Conservation (phyloP, 148 eudicot species). For the Rhododendron griersonianum region DNA sequence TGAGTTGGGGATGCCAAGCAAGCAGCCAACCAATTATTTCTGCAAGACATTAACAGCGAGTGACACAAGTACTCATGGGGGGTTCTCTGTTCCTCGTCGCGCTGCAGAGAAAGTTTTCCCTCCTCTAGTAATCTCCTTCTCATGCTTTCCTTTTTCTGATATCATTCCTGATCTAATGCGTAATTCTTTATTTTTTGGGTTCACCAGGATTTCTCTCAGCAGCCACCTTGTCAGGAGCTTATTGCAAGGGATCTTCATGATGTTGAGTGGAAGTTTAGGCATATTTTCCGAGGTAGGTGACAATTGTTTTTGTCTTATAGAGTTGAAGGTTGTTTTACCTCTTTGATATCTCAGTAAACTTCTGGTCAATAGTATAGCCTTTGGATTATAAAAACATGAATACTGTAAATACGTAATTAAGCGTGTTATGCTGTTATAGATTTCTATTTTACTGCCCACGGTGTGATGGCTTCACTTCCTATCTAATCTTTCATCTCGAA, state of each 20-base stretch:
- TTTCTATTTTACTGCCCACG: background rate
- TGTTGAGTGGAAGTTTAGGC: constrained; percentile 95
- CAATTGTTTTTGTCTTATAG: background rate
- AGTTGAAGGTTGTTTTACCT: background rate
- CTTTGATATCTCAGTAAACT: background rate
- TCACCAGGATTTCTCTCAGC: constrained; percentile 83
- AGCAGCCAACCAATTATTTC: constrained; percentile 95
- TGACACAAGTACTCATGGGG: constrained; percentile 98
- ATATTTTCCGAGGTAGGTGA: constrained; percentile 81
- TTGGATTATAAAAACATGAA: background rate
- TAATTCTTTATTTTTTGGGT: background rate
- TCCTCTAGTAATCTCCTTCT: constrained; percentile 57
- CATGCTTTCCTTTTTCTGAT: background rate
- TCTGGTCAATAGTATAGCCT: background rate
- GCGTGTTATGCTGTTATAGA: background rate
- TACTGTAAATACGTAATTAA: background rate
- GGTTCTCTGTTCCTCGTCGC: constrained; percentile 98
- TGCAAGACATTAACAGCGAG: constrained; percentile 98
- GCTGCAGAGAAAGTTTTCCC: constrained; percentile 99
- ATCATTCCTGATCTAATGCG: background rate
- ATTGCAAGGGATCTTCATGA: constrained; percentile 99
- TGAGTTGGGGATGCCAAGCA: constrained; percentile 85
- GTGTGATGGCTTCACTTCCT: background rate
- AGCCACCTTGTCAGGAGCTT: constrained; percentile 93
- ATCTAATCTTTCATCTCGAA: background rate